phyloP scores from a whole-genome alignment of 2,329 filamentous ascomycete species.

The Curvularia eragrostidis region DNA sequence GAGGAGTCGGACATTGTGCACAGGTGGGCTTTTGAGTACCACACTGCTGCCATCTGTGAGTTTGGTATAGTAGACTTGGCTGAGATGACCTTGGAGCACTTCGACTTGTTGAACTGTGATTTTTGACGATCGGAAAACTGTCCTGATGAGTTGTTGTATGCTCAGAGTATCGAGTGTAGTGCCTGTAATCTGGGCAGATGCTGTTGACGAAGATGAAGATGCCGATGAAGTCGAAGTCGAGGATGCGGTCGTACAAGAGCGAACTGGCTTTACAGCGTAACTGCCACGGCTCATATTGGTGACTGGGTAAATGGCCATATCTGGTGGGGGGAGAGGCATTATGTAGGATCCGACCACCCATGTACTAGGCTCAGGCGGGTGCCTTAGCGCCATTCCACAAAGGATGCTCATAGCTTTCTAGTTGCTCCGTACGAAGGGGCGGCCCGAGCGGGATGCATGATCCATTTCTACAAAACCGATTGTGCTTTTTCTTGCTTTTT shows the following conservation, averaged over 20 bases:
- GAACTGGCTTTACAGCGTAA: conserved; percentile 32
- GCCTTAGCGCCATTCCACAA: conserved; percentile 28
- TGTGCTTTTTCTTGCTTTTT: not conserved
- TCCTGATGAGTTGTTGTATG: conserved; percentile 45
- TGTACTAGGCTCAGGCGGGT: conserved; percentile 20
- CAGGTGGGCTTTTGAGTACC: conserved; percentile 52
- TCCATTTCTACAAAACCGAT: not conserved
- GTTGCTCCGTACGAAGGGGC: conserved; percentile 29
- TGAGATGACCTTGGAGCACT: conserved; percentile 44
- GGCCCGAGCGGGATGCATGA: conserved; percentile 24
- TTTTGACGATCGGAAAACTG: conserved; percentile 41
- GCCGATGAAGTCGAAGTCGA: conserved; percentile 36
- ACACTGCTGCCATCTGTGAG: conserved; percentile 50
- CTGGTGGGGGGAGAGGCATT: conserved; percentile 49
- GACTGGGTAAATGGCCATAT: conserved; percentile 42
- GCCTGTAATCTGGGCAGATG: conserved; percentile 28
- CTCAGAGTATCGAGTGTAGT: conserved; percentile 41
- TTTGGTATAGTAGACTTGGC: conserved; percentile 53
- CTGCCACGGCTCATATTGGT: conserved; percentile 47
- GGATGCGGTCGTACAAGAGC: conserved; percentile 33
- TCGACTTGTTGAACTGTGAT: conserved; percentile 46
- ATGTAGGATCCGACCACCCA: conserved; percentile 27
- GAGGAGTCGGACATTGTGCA: conserved; percentile 48
- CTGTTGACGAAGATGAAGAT: conserved; percentile 35
- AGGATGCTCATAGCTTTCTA: conserved; percentile 15